Base-by-base conservation (phyloP, 345 rosid genomes). In the Salix exigua region DNA sequence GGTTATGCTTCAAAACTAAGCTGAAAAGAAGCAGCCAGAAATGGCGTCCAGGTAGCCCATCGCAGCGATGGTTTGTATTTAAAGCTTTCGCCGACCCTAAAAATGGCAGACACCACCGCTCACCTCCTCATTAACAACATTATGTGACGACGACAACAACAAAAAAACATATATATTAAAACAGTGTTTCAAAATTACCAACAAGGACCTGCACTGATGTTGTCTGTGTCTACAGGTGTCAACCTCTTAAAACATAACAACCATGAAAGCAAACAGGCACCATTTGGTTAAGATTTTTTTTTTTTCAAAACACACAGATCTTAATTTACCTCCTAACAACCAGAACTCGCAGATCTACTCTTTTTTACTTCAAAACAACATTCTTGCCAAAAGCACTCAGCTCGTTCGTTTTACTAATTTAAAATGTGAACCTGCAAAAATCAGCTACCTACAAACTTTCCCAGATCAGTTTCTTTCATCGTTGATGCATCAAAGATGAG, bases 221-320 rank as follows among this genome's bases (percentile, higher is more conserved):
- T 55, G 78, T 66, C 17, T 76, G 26, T 66, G 71, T 46, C 76
- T 77, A 83, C 92, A 89, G 86, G 88, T 89, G 94, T 91, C 90
- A 83, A 82, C 76, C 84, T 84, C 78, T 79, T 73, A 60, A 68
- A 64, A 80, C 70, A 40, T 48, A 55, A 71, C 60, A 63, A 71
- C 53, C 53, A 71, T 70, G 75, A 63, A 66, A 73, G 76, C 11
- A 2, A 2, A 44, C 42, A 40, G 42, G 12, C 11, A 51, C 12
- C n/a, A 23, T 58, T 0, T 62, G 42, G 44, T 77, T 44, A 37
- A 70, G 13, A 28, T 23, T 35, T 13, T 66, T 64, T 46, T 33
- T 38, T 44, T 53, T 35, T 35, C 37, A 35, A 35, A 35, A 1
- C 37, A 33, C 35, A 35, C 75, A 79, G 85, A 88, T 84, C 84